phyloP scores from a whole-genome alignment of 2,329 filamentous ascomycete genomes.

The Aspergillus melleus region DNA sequence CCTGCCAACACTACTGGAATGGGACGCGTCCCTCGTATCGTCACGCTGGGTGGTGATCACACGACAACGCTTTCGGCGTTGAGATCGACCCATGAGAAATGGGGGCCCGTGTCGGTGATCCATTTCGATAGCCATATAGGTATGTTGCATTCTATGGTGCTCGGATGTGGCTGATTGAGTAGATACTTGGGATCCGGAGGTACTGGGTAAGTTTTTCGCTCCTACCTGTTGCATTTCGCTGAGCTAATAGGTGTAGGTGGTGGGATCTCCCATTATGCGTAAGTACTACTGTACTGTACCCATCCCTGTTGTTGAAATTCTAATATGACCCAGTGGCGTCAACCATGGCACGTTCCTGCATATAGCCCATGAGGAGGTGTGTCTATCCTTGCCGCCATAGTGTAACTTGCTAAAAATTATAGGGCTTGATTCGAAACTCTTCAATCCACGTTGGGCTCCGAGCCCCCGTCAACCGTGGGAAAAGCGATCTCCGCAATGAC shows the following conservation, averaged over 20 bases:
- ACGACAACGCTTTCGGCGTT: constrained; percentile 56
- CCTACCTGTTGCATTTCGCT: constrained; percentile 33
- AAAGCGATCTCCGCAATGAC: constrained; percentile 54
- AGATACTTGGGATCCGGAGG: constrained; percentile 57
- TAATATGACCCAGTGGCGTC: constrained; percentile 38
- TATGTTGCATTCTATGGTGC: background rate
- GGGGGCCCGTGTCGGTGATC: constrained; percentile 57
- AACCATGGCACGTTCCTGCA: constrained; percentile 60
- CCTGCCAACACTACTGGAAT: constrained; percentile 42
- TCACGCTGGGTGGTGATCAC: constrained; percentile 58
- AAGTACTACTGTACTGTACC: constrained; percentile 5
- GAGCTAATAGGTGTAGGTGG: constrained; percentile 7
- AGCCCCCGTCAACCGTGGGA: constrained; percentile 51
- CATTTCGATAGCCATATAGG: constrained; percentile 57
- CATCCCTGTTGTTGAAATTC: background rate
- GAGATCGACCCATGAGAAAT: constrained; percentile 50
- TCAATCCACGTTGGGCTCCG: constrained; percentile 60
- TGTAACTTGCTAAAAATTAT: background rate
- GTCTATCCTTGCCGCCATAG: background rate
- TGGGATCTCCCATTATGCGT: constrained; percentile 34
- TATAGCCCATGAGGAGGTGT: constrained; percentile 55
- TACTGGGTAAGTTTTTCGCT: constrained; percentile 48
- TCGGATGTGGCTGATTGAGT: background rate
- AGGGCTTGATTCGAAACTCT: constrained; percentile 53
- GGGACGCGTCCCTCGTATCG: constrained; percentile 45